Base-by-base conservation (phyloP, 2,329 filamentous ascomycete species). In the Ustulina deusta region DNA sequence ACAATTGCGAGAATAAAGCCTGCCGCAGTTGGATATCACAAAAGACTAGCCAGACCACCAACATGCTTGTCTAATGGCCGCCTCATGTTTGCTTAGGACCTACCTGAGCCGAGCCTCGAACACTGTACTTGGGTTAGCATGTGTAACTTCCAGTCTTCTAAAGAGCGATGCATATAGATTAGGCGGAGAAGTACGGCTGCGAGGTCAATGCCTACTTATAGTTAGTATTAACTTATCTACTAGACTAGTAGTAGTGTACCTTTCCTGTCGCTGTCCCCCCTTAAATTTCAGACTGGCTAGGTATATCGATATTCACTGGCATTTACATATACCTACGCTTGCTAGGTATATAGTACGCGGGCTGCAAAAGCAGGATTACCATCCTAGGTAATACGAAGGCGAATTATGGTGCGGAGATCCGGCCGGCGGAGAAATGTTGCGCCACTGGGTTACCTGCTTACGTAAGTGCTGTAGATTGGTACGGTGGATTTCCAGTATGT, bases 1-100 rank as follows among this genome's bases (percentile, higher is more conserved):
- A 58, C 49, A 54, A 57, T 49, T 29, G 44, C 22, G 48, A 27
- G 52, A 48, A 38, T 15, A n/a, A 40, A 36, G 20, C 36, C 55
- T 62, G 52, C 55, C 48, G 52, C 29, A 29, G 38, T 36, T 59
- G 34, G 40, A 46, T 63, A 22, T 34, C 20, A 25, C 40, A 22
- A 44, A 46, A 6, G 15, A 56, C 36, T 22, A 36, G 52, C 36
- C 34, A 25, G 36, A 29, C 25, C 25, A 25, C 54, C 25, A 29
- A 42, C 54, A 42, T 29, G 38, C 6, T 6, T 11, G 51, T 38
- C n/a, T 38, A 9, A 54, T 36, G 20, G 32, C 32, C 15, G 4
- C 32, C 10, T 34, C 51, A 54, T 38, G 51, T 22, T 25, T 11
- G n/a, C 22, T 42, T 15, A 29, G 34, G n/a, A 22, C 20, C 6